Evolutionary conservation across 202 grass and related monocot species (phyloP).

Genomic region (Musa balbisiana): DNA sequence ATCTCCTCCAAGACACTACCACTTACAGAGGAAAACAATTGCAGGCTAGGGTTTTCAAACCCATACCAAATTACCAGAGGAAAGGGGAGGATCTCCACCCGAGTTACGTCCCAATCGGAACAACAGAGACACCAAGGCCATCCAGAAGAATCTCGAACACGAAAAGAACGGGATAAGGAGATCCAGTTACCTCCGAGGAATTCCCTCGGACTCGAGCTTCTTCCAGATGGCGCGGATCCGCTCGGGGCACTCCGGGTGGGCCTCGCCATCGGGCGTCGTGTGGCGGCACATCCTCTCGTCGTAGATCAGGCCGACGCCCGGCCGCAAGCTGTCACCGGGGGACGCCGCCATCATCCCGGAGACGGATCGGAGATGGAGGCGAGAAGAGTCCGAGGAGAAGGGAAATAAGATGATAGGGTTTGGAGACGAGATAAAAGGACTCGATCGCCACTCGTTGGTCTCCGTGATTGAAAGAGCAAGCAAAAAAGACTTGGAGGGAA

Average conservation of each 20-base stretch:
- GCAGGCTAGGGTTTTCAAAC: neutral
- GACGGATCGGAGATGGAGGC: neutral
- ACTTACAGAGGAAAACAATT: neutral
- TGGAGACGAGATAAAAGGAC: neutral
- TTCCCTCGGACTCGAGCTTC: slow-evolving; percentile 56
- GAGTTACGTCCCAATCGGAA: neutral
- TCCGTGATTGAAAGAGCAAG: neutral
- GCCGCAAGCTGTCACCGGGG: neutral
- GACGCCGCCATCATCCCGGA: neutral
- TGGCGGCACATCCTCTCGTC: slow-evolving; percentile 71
- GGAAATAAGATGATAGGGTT: neutral
- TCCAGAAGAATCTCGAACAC: too few relatives aligned
- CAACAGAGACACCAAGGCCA: neutral
- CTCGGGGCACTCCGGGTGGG: slow-evolving; percentile 53
- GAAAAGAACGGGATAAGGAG: neutral
- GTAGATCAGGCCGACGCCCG: slow-evolving; percentile 48
- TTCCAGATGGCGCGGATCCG: slow-evolving; percentile 68
- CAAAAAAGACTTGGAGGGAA: neutral
- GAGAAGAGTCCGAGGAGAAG: neutral
- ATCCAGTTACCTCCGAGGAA: slow-evolving; percentile 48
- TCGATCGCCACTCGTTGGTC: neutral
- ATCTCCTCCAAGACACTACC: neutral
- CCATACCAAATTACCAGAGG: neutral
- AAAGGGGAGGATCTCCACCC: neutral
- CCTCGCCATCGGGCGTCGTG: slow-evolving; percentile 37